These are phyloP conservation scores for Dendrobium nobile DNA, from an alignment of 106 monocot genomes.

Conservation along the genomic window DNA sequence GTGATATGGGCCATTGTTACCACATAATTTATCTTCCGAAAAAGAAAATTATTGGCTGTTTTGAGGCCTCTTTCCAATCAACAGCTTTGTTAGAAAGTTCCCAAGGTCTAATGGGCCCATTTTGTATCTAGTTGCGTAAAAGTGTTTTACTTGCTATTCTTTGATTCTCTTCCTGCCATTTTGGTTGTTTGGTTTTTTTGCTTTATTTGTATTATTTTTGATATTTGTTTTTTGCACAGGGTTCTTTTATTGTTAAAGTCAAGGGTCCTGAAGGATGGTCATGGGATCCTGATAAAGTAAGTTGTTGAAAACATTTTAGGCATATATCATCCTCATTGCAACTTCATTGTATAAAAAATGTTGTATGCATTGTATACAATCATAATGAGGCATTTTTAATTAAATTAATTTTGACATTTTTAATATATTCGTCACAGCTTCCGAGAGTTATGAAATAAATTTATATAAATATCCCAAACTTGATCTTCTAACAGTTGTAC, in stretches of 20 bases:
- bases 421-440: background rate
- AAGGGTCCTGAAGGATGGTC: conserved; percentile 97
- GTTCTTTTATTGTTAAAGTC: conserved; percentile 80
- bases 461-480: background rate
- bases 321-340: background rate
- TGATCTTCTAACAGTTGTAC: too few relatives aligned
- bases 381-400: background rate
- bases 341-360: background rate
- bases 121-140: background rate
- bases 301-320: conserved; percentile 10
- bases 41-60: background rate
- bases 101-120: background rate
- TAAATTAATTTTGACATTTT: background rate
- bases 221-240: conserved; percentile 37
- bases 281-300: conserved; percentile 76
- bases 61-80: background rate
- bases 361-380: background rate
- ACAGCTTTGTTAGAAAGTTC: background rate
- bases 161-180: background rate
- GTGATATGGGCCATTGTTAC: background rate
- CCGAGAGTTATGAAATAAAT: background rate
- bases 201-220: background rate
- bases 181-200: background rate
- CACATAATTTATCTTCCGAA: background rate
- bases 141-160: background rate